phyloP scores from a whole-genome alignment of 305 asterid genomes.

The Solanum hybrid region DNA sequence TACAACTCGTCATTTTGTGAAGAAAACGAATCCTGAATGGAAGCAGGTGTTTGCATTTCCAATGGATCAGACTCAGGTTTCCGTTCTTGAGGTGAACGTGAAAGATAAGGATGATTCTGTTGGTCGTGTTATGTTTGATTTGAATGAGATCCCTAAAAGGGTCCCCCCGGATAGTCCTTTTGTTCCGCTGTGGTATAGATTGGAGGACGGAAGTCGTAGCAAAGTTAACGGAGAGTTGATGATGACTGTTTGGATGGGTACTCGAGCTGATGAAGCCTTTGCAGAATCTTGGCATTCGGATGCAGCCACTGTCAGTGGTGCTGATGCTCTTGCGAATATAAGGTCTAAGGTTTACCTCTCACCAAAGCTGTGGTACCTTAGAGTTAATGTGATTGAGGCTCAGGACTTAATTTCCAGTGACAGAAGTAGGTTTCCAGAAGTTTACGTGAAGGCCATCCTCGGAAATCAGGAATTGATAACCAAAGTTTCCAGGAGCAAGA shows the following conservation, averaged over 20 bases:
- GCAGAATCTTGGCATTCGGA: slow-evolving; percentile 24
- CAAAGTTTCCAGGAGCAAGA: slow-evolving; percentile 25
- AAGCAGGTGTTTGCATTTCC: slow-evolving; percentile 59
- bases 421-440: slow-evolving; percentile 40
- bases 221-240: slow-evolving; percentile 20
- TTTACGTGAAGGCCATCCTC: slow-evolving; percentile 38
- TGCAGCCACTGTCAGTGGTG: slow-evolving; percentile 2
- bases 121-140: slow-evolving; percentile 23
- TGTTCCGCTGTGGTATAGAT: slow-evolving; percentile 29
- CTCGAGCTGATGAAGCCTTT: slow-evolving; percentile 26
- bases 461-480: slow-evolving; percentile 54
- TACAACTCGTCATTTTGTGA: slow-evolving; percentile 13
- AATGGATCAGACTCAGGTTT: slow-evolving; percentile 17
- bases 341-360: slow-evolving; percentile 64
- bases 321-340: slow-evolving; percentile 27
- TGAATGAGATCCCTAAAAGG: slow-evolving; percentile 19
- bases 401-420: slow-evolving; percentile 49
- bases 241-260: slow-evolving; percentile 30
- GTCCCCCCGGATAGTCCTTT: slow-evolving; percentile 31
- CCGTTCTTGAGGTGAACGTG: slow-evolving; percentile 18
- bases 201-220: slow-evolving; percentile 11
- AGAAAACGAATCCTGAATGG: slow-evolving; percentile 17
- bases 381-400: slow-evolving; percentile 71
- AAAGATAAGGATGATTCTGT: slow-evolving; percentile 33
- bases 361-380: slow-evolving; percentile 66